These are phyloP conservation scores for Pugionium dolabratum DNA, from an alignment of 345 rosid genomes.

Conservation along the genomic window DNA sequence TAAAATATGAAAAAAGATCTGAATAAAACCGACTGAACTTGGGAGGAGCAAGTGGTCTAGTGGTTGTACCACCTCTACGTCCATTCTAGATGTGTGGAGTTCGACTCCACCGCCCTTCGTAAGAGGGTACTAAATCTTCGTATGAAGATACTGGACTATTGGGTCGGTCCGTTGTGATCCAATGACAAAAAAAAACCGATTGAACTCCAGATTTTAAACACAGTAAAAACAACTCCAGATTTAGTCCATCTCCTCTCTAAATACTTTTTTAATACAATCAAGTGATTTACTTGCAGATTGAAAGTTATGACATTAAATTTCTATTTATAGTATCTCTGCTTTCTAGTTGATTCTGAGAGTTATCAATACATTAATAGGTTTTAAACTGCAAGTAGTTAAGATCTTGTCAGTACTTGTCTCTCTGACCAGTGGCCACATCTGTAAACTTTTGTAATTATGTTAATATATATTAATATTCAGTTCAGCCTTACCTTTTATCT, in stretches of 20 bases:
- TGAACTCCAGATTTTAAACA: neutral
- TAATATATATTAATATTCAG: slow-evolving; percentile 2
- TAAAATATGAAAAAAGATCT: neutral
- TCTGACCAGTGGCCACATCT: slow-evolving; percentile 28
- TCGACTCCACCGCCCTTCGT: too few relatives aligned
- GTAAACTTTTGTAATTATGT: slow-evolving; percentile 1
- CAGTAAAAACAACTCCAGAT: neutral
- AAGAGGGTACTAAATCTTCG: too few relatives aligned
- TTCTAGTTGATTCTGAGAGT: slow-evolving; percentile 8
- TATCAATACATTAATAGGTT: slow-evolving; percentile 9
- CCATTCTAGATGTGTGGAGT: too few relatives aligned
- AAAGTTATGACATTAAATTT: slow-evolving; percentile 14
- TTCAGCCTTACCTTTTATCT: slow-evolving; percentile 3
- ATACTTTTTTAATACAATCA: neutral
- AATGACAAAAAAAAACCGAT: too few relatives aligned
- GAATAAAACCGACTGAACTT: neutral
- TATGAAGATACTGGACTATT: too few relatives aligned
- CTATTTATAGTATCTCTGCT: slow-evolving; percentile 26
- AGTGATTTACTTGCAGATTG: neutral
- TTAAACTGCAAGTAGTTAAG: slow-evolving; percentile 34
- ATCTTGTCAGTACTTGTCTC: slow-evolving; percentile 41
- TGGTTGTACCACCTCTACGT: too few relatives aligned
- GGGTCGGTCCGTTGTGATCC: too few relatives aligned
- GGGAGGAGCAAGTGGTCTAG: too few relatives aligned
- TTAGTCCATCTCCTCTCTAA: neutral